Percentiles rank a stretch among this genome's conserved stretches.
phyloP scores from a whole-genome alignment of 2,329 filamentous ascomycete genomes.

The Trichoderma koningii region DNA sequence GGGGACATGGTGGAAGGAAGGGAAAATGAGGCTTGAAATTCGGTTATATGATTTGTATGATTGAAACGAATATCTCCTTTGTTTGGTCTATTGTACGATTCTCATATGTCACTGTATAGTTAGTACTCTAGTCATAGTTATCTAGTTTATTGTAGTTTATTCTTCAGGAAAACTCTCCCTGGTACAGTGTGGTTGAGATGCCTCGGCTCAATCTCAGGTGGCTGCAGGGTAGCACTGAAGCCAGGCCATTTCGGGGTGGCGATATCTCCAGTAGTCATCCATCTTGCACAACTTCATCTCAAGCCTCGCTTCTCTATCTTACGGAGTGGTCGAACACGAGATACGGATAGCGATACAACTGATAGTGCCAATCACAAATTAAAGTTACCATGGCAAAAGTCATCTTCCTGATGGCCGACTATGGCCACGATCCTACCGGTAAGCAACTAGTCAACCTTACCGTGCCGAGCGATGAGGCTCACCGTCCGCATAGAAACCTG shows the following conservation, averaged over 20 bases:
- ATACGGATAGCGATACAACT: background rate
- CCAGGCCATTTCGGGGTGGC: no score
- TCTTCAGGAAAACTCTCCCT: background rate
- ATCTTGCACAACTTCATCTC: no score
- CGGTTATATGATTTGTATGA: background rate
- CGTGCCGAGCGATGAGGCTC: background rate
- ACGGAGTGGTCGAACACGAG: background rate
- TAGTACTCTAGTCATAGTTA: background rate
- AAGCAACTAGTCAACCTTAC: background rate
- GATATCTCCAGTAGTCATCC: no score
- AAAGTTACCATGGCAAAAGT: constrained; percentile 39
- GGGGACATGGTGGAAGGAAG: background rate
- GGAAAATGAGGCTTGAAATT: background rate
- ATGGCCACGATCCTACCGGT: constrained; percentile 59
- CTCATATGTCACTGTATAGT: constrained; percentile 2
- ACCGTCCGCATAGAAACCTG: constrained; percentile 47
- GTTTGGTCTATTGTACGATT: background rate
- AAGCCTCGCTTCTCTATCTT: no score
- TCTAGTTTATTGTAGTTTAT: background rate
- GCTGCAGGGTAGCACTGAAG: no score
- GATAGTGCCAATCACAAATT: background rate
- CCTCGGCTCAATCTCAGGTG: background rate
- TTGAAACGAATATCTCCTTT: background rate
- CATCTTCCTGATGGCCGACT: constrained; percentile 55
- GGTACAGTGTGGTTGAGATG: background rate